Evolutionary conservation across 257 asterid genomes (phyloP).

Genomic region (Solanum chilense): DNA sequence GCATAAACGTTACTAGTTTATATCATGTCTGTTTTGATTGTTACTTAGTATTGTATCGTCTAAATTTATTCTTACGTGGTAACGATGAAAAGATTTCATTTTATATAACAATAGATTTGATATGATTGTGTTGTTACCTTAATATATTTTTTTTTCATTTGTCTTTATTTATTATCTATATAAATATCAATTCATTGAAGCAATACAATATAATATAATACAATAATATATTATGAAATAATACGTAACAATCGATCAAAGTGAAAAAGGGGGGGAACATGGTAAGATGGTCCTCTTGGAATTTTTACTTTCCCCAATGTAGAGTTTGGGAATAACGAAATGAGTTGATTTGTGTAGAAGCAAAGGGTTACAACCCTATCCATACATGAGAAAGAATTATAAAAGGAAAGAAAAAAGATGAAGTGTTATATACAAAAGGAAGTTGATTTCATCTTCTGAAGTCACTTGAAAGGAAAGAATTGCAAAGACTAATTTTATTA

Average conservation of each 20-base stretch:
- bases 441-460: background rate
- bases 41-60: background rate
- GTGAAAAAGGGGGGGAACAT: slow-evolving; percentile 23
- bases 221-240: background rate
- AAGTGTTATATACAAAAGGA: background rate
- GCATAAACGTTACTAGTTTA: background rate
- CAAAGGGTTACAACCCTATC: slow-evolving; percentile 21
- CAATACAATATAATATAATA: too few species aligned
- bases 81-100: rapidly evolving
- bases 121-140: too few species aligned
- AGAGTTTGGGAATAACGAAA: slow-evolving; percentile 34
- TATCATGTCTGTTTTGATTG: too few species aligned
- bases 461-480: slow-evolving; percentile 21
- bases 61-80: rapidly evolving
- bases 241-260: background rate
- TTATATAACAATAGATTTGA: too few species aligned
- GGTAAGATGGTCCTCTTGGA: slow-evolving; percentile 31
- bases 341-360: slow-evolving; percentile 51
- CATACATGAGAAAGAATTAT: background rate
- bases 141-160: too few species aligned
- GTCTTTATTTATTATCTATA: too few species aligned
- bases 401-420: slow-evolving; percentile 4
- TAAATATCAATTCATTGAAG: too few species aligned
- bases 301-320: slow-evolving; percentile 2
- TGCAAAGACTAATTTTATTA: background rate